Evolutionary conservation across 495 filamentous ascomycete species (phyloP).

Genomic region (Xylaria curta): DNA sequence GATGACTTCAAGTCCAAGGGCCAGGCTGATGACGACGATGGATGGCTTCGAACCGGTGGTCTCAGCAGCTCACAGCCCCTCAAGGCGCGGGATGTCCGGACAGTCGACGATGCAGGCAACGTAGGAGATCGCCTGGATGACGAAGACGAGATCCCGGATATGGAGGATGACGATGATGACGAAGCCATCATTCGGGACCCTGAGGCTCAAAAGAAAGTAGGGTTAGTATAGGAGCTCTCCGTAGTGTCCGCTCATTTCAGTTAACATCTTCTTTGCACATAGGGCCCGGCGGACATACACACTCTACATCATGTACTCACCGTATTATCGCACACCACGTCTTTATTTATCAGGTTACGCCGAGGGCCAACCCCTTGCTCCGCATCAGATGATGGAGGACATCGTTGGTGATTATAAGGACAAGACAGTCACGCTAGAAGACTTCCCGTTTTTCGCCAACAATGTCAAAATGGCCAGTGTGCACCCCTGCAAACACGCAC

Average conservation of each 20-base stretch:
- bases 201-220: constrained; percentile 63
- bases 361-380: constrained; percentile 83
- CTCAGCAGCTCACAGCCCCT: constrained; percentile 73
- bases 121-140: constrained; percentile 74
- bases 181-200: constrained; percentile 93
- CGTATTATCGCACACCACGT: constrained; percentile 95
- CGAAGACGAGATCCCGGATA: constrained; percentile 93
- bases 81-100: constrained; percentile 79
- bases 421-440: constrained; percentile 98
- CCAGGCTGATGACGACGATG: constrained; percentile 74
- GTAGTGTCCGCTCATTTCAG: neutral
- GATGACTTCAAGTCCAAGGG: constrained; percentile 63
- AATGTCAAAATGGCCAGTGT: constrained; percentile 93
- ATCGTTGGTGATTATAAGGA: constrained; percentile 99
- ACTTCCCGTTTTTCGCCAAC: constrained; percentile 89
- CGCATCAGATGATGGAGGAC: constrained; percentile 96
- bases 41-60: constrained; percentile 88
- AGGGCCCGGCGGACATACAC: constrained; percentile 91
- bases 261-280: constrained; percentile 24
- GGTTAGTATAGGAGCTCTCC: constrained; percentile 60
- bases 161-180: constrained; percentile 98
- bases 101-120: constrained; percentile 80
- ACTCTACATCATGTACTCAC: constrained; percentile 96
- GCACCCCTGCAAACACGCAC: constrained; percentile 90
- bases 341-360: constrained; percentile 94